Base-by-base conservation (phyloP, 2,329 filamentous ascomycete species). In the Cladosporium sp. region DNA sequence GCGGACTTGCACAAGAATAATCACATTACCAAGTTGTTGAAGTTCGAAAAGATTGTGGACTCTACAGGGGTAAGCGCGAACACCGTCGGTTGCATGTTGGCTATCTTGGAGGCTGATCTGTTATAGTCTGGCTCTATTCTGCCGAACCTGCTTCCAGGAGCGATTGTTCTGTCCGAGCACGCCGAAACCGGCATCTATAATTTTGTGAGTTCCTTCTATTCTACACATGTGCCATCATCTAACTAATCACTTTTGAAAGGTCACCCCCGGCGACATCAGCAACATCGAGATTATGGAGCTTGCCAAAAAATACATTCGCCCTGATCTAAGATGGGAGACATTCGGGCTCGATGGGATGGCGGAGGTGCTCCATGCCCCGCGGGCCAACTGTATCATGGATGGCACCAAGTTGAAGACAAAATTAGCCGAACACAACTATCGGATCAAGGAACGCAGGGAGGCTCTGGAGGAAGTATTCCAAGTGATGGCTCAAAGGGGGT, bases 261-360 rank as follows among this genome's bases (percentile, higher is more conserved):
- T 82, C 53, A 86, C 85, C 68, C 83, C 83, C 0, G 83, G 82
- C 11, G 79, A 80, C 55, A 85, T 86, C 63, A 83, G 80, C n/a
- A 82, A 85, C 68, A 85, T 85, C 64, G 81, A 85, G 67, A 81
- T 86, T 6, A 71, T 86, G 33, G 58, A 69, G 2, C 69, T 86
- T 36, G 85, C 84, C 69, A 78, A 76, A 59, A 75, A 84, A 55
- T 80, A 83, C 56, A 76, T 86, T 32, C 75, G 81, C 35, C 82
- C 82, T 1, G 63, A 62, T 22, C 79, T 83, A 58, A 73, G 71
- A 35, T 85, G 81, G 80, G 75, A 77, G 70, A 86, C 85, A 70
- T 86, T 85, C 61, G 76, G 73, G 2, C 63, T 85, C 36, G 80
- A 84, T 59, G 80, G 85, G 67, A 82, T 85, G 69, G 70, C 78